A percentile compares a stretch with the other conserved stretches of the same genome.
phyloP scores from a whole-genome alignment of 768 basidiomycete genomes.

The Scleroderma bovista region DNA sequence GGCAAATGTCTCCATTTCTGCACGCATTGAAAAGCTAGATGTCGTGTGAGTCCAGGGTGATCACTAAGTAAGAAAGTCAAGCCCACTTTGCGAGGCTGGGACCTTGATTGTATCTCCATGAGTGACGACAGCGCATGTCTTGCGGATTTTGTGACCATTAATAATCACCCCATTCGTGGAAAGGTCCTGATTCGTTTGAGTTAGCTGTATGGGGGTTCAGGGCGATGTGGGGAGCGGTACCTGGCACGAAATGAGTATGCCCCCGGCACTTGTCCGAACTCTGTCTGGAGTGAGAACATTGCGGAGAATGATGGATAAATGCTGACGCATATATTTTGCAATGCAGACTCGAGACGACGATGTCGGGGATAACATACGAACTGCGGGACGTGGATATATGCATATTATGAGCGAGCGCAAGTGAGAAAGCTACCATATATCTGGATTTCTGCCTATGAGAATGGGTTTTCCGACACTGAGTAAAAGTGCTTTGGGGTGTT shows the following conservation, averaged over 20 bases:
- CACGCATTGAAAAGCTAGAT: slow-evolving; percentile 59
- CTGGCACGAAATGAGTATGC: slow-evolving; percentile 75
- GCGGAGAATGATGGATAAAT: background rate
- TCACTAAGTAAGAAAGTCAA: background rate
- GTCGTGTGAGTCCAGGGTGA: background rate
- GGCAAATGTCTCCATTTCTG: slow-evolving; percentile 49
- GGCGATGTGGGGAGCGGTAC: slow-evolving; percentile 29
- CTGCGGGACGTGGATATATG: slow-evolving; percentile 13
- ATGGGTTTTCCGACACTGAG: slow-evolving; percentile 59
- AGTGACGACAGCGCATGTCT: slow-evolving; percentile 66
- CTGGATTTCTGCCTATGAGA: slow-evolving; percentile 68
- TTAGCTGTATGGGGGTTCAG: background rate
- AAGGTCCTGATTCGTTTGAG: slow-evolving; percentile 50
- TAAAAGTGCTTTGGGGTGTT: slow-evolving; percentile 44
- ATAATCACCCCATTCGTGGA: slow-evolving; percentile 73
- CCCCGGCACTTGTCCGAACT: slow-evolving; percentile 64
- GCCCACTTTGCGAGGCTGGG: slow-evolving; percentile 56
- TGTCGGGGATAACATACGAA: slow-evolving; percentile 60
- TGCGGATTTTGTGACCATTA: slow-evolving; percentile 65
- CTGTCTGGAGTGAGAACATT: slow-evolving; percentile 29
- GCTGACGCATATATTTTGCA: slow-evolving; percentile 78
- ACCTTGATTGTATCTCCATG: slow-evolving; percentile 68
- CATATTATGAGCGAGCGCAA: background rate
- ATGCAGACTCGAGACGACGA: slow-evolving; percentile 62
- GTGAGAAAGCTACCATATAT: slow-evolving; percentile 48